Evolutionary conservation across 208 protist genomes (phyloP).

Genomic region (Porcisia deanei): DNA sequence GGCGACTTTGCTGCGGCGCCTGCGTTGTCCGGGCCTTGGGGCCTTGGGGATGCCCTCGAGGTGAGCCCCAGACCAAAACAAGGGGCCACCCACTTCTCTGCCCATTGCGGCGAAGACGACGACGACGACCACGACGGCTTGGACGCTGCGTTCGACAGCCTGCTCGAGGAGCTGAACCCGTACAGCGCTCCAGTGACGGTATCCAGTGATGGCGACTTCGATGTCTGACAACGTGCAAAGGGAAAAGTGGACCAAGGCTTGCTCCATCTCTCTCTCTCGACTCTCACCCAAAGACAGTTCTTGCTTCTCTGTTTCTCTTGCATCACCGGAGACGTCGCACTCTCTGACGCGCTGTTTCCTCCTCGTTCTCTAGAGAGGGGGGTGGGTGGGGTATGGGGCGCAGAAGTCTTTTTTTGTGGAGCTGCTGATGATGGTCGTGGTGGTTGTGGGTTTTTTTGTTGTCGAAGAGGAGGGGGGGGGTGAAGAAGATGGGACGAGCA

Average conservation of each 20-base stretch:
- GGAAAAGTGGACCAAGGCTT: neutral
- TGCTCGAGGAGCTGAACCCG: slow-evolving; percentile 15
- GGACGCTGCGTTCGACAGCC: slow-evolving; percentile 6
- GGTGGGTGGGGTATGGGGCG: no score
- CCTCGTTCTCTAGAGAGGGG: neutral
- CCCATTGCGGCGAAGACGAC: neutral
- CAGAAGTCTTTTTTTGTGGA: neutral
- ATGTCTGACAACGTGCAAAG: neutral
- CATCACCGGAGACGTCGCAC: neutral
- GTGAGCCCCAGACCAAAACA: neutral
- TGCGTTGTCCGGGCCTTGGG: neutral
- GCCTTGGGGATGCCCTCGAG: neutral
- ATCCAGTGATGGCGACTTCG: neutral
- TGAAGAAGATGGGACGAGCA: neutral
- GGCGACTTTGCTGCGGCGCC: neutral
- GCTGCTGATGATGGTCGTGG: neutral
- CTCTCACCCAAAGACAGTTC: neutral
- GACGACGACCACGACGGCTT: slow-evolving; percentile 1
- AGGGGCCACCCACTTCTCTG: neutral
- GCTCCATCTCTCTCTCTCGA: neutral
- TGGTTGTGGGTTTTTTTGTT: neutral
- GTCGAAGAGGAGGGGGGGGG: neutral
- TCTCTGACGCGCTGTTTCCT: neutral
- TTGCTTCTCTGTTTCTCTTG: neutral
- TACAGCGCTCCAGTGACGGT: neutral